Evolutionary conservation across 169 alveolate genomes (phyloP), one percentile per base, ranked within the genome.

Genomic region (Miamiensis avidus): DNA sequence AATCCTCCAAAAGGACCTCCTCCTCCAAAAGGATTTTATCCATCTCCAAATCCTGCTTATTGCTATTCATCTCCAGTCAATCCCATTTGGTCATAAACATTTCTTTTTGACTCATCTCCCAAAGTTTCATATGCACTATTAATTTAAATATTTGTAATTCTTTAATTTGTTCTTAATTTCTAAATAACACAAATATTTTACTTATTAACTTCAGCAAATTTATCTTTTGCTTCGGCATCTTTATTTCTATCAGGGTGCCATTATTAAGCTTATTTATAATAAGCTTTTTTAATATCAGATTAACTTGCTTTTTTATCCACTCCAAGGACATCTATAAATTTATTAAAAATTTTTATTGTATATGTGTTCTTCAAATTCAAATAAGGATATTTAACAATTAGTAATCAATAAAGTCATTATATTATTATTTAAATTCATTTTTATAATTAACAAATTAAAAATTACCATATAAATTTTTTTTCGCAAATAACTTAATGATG

Each of bases 121-220:
- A 98, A 86, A 30, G 97, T 95, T 89, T 98, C 99, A 88, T 98
- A 98, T 26, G 99, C 99, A 82, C 99, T 98, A 11, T 11, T 49
- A 11, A 11, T 49, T 49, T 4, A 49, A 49, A 49, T 11, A 49
- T 11, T 49, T 20, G 69, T 49, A 11, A 20, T 11, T 49, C 4
- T 49, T 11, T 49, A 49, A 49, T 49, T 49, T 11, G 20, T 49
- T 49, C 4, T 49, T 11, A 4, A 49, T 49, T 49, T 49, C 4
- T 11, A 49, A 49, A 49, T 49, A 49, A 49, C 4, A 49, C 15
- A 34, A 78, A 31, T 15, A 32, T 16, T 1, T 49, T 78, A 78
- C 34, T 73, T 82, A 49, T 76, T 86, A 28, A 86, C 82, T 27
- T 78, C 87, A 1, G 79, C 89, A 65, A 89, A 89, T 74, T 88